phyloP scores from a whole-genome alignment of 352 stramenopile genomes.

The Phytophthora sojae region DNA sequence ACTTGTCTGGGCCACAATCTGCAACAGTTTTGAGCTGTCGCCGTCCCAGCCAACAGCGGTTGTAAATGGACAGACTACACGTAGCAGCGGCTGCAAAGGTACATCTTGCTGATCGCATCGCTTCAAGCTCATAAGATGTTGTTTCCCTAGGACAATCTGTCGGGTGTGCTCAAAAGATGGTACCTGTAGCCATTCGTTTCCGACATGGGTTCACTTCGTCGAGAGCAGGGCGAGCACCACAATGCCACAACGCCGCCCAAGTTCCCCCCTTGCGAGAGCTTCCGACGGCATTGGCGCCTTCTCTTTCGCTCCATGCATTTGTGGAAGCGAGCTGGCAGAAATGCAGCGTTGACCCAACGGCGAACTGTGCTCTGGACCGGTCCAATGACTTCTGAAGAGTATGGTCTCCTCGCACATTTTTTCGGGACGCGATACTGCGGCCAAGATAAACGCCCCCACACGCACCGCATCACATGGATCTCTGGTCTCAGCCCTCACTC shows the following conservation, averaged over 20 bases:
- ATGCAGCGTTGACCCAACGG: not conserved
- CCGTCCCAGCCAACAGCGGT: not conserved
- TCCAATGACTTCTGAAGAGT: too few species aligned
- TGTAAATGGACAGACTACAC: not conserved
- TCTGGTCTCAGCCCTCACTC: not conserved
- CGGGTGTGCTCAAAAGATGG: conserved; percentile 5
- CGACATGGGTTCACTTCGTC: conserved; percentile 16
- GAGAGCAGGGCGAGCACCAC: conserved; percentile 6
- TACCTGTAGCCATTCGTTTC: conserved; percentile 21
- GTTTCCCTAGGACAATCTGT: not conserved
- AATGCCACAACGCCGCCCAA: conserved; percentile 20
- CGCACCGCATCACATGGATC: not conserved
- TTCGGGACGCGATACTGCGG: not conserved
- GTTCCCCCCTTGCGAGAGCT: not conserved
- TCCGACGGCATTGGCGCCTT: not conserved
- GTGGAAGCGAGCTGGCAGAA: conserved; percentile 2
- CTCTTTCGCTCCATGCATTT: too few species aligned
- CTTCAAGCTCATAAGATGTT: conserved; percentile 5
- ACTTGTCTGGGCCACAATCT: too few species aligned
- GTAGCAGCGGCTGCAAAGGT: conserved; percentile 9
- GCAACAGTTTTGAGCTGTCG: conserved; percentile 8
- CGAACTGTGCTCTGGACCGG: not conserved
- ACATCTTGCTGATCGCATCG: conserved; percentile 32
- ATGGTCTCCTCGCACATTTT: not conserved
- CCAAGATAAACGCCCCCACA: conserved; percentile 7